Percentiles rank a stretch among this genome's conserved stretches.
These are phyloP conservation scores for Claviceps pusilla DNA, from an alignment of 2,329 filamentous ascomycete species.

Conservation along the genomic window DNA sequence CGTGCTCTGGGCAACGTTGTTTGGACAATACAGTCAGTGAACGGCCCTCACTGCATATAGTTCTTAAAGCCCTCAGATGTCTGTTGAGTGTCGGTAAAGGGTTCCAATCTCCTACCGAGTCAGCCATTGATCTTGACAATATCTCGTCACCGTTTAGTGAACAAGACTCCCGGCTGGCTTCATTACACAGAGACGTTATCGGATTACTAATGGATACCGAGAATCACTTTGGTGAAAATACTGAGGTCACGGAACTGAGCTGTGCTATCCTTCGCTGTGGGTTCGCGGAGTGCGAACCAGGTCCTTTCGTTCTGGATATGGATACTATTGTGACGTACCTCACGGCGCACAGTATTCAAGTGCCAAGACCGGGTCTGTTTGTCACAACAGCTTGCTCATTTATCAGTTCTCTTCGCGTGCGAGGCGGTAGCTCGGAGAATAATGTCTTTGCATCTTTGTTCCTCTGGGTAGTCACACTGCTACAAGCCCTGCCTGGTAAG, in stretches of 20 bases:
- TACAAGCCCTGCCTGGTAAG: slow-evolving; percentile 45
- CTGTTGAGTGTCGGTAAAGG: slow-evolving; percentile 57
- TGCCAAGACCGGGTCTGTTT: slow-evolving; percentile 51
- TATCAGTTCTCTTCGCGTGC: slow-evolving; percentile 41
- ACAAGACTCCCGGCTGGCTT: slow-evolving; percentile 10
- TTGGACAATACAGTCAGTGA: slow-evolving; percentile 22
- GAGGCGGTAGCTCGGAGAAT: slow-evolving; percentile 27
- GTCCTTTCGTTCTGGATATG: slow-evolving; percentile 62
- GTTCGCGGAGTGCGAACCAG: slow-evolving; percentile 58
- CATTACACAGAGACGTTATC: slow-evolving; percentile 32
- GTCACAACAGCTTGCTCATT: slow-evolving; percentile 60
- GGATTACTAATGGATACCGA: slow-evolving; percentile 32
- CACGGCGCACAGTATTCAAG: slow-evolving; percentile 40
- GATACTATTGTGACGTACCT: slow-evolving; percentile 53
- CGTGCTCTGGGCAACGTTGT: slow-evolving; percentile 14
- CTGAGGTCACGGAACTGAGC: slow-evolving; percentile 56
- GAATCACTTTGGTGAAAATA: slow-evolving; percentile 38
- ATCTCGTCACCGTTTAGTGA: slow-evolving; percentile 14
- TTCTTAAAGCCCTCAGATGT: slow-evolving; percentile 47
- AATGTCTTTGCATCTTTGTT: slow-evolving; percentile 37
- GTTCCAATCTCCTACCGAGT: slow-evolving; percentile 52
- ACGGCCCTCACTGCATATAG: slow-evolving; percentile 30
- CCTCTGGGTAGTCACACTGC: slow-evolving; percentile 46
- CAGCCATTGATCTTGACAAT: slow-evolving; percentile 51
- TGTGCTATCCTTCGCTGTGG: slow-evolving; percentile 60